A percentile compares a stretch with the other conserved stretches of the same genome.
phyloP scores from a whole-genome alignment of 371 early-diverging fungal species.

The Blakeslea trispora region DNA sequence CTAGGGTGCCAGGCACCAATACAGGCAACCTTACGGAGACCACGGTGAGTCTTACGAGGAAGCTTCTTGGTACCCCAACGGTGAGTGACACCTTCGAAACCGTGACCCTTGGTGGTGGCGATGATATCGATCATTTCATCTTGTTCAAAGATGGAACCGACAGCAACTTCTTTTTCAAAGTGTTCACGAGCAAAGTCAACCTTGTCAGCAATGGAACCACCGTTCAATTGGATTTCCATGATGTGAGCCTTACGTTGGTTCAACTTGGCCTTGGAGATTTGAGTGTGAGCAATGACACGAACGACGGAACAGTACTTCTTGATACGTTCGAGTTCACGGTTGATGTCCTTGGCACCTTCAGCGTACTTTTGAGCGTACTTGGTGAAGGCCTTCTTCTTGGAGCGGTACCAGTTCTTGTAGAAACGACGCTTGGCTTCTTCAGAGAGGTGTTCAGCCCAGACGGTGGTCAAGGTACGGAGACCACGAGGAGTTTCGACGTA shows the following conservation, averaged over 20 bases:
- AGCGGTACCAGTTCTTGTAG: slow-evolving; percentile 99
- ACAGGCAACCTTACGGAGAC: slow-evolving; percentile 99
- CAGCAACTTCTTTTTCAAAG: slow-evolving; percentile 97
- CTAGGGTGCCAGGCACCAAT: slow-evolving; percentile 99
- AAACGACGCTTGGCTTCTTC: slow-evolving; percentile 98
- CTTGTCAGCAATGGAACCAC: slow-evolving; percentile 97
- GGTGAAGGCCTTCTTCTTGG: slow-evolving; percentile 99
- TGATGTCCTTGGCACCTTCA: slow-evolving; percentile 87
- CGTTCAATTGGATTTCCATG: slow-evolving; percentile 99
- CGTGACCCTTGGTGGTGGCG: slow-evolving; percentile 99
- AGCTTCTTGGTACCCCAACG: slow-evolving; percentile 99
- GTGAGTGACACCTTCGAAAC: slow-evolving; percentile 98
- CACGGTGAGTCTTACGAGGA: slow-evolving; percentile 99
- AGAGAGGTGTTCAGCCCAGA: slow-evolving; percentile 98
- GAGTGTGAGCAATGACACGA: slow-evolving; percentile 99
- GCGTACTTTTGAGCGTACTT: slow-evolving; percentile 98
- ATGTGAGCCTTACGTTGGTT: slow-evolving; percentile 99
- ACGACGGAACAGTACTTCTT: slow-evolving; percentile 99
- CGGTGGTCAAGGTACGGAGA: slow-evolving; percentile 96
- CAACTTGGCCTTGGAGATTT: slow-evolving; percentile 92
- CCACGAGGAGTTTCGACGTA: slow-evolving; percentile 99
- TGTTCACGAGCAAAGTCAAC: slow-evolving; percentile 97
- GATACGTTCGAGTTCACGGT: slow-evolving; percentile 94
- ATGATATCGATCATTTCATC: slow-evolving; percentile 99
- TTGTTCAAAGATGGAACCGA: slow-evolving; percentile 92